phyloP scores from a whole-genome alignment of 106 monocot genomes.

The Gastrodia elata region DNA sequence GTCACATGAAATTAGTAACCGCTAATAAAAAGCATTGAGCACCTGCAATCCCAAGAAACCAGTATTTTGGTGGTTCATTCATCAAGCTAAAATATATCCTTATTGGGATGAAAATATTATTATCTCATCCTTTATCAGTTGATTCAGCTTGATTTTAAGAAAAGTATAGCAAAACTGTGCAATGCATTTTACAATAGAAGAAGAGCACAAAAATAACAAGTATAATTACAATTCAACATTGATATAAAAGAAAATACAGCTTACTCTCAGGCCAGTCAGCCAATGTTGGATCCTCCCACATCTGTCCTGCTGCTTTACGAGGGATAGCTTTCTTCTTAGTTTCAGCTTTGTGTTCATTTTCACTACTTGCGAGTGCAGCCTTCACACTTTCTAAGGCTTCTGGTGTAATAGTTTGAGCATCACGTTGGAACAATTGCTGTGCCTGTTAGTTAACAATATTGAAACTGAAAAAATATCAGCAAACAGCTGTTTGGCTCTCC shows the following conservation, averaged over 20 bases:
- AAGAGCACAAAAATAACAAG: neutral
- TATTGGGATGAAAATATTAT: neutral
- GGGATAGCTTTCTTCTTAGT: constrained; percentile 80
- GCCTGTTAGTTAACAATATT: constrained; percentile 28
- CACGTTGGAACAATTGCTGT: constrained; percentile 84
- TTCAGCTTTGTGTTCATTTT: constrained; percentile 68
- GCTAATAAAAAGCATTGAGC: neutral
- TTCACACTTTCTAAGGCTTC: constrained; percentile 90
- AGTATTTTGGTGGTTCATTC: neutral
- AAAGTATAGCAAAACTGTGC: neutral
- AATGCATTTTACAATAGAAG: neutral
- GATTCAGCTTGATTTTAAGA: neutral
- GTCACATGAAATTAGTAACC: neutral
- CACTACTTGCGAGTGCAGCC: constrained; percentile 82
- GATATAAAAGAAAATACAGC: constrained; percentile 8
- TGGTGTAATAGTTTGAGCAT: constrained; percentile 89
- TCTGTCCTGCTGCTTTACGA: constrained; percentile 82
- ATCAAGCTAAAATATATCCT: neutral
- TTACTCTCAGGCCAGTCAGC: constrained; percentile 92
- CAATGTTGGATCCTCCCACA: constrained; percentile 92
- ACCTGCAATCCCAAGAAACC: neutral
- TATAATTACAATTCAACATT: neutral
- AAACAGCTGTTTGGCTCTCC: neutral
- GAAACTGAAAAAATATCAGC: too few relatives aligned
- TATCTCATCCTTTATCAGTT: neutral